phyloP scores from a whole-genome alignment of 1,284 basidiomycete genomes.

The Naganishia sp. region DNA sequence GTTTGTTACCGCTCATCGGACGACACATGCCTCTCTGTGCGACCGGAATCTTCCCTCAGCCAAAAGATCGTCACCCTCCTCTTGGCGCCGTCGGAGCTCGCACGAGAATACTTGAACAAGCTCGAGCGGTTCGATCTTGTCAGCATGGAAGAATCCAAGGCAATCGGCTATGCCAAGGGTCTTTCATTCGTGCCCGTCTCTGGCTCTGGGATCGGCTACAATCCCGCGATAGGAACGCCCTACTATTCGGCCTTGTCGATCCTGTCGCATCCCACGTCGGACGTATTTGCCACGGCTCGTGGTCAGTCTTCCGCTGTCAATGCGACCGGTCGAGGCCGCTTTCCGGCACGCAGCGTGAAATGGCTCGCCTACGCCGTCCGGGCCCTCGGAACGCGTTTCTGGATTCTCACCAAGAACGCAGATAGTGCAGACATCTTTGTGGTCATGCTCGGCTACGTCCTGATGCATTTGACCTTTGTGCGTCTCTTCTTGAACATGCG shows the following conservation, averaged over 20 bases:
- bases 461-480: slow-evolving; percentile 96
- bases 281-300: slow-evolving; percentile 22
- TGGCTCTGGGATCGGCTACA: slow-evolving; percentile 5
- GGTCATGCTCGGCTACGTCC: slow-evolving; percentile 88
- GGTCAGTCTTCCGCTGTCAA: slow-evolving; percentile 1
- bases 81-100: slow-evolving; percentile 5
- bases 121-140: slow-evolving; percentile 9
- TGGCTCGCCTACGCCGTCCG: slow-evolving; percentile 85
- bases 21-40: slow-evolving; percentile 14
- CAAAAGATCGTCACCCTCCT: slow-evolving; percentile 17
- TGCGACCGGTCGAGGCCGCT: neutral
- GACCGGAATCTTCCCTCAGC: neutral
- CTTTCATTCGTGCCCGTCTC: slow-evolving; percentile 22
- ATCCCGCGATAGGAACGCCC: slow-evolving; percentile 10
- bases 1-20: slow-evolving; percentile 20
- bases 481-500: slow-evolving; percentile 84
- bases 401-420: slow-evolving; percentile 84
- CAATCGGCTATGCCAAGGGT: neutral
- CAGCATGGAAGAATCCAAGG: neutral
- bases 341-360: slow-evolving; percentile 60
- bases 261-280: slow-evolving; percentile 18
- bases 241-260: slow-evolving; percentile 24
- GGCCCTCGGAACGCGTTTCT: slow-evolving; percentile 80
- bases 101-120: slow-evolving; percentile 11
- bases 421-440: slow-evolving; percentile 95